These are phyloP conservation scores for Coniochaeta ligniaria DNA, from an alignment of 2,329 filamentous ascomycete genomes.

Conservation along the genomic window DNA sequence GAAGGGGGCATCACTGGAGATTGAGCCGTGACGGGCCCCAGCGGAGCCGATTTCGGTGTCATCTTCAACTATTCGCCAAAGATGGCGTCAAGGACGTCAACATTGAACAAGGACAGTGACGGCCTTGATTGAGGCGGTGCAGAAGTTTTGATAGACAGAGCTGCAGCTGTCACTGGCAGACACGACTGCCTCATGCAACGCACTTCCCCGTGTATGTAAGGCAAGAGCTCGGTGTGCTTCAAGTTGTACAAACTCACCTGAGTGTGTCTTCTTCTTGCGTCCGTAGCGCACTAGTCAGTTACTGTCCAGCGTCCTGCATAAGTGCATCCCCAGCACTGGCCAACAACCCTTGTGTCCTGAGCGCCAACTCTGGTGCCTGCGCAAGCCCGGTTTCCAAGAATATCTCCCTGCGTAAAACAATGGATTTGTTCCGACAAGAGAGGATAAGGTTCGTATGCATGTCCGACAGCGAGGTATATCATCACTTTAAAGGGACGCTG, in stretches of 20 bases:
- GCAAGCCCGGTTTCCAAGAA: not conserved
- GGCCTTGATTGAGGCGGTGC: not conserved
- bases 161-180: not conserved
- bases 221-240: not conserved
- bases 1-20: not conserved
- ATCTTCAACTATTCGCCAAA: not conserved
- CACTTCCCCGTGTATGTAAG: not conserved
- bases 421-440: not conserved
- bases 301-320: not conserved
- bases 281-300: not conserved
- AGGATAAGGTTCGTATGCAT: not conserved
- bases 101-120: not conserved
- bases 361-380: not conserved
- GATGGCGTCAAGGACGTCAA: not conserved
- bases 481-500: not conserved
- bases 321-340: not conserved
- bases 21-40: not conserved
- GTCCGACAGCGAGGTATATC: not conserved
- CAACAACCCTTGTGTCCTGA: not conserved
- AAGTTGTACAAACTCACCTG: not conserved
- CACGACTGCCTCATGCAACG: not conserved
- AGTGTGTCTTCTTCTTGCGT: not conserved
- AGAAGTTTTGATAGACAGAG: not conserved
- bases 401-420: slow-evolving; percentile 1
- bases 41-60: not conserved